phyloP scores from a whole-genome alignment of 2,329 filamentous ascomycete genomes.

The Cordyceps farinosa region DNA sequence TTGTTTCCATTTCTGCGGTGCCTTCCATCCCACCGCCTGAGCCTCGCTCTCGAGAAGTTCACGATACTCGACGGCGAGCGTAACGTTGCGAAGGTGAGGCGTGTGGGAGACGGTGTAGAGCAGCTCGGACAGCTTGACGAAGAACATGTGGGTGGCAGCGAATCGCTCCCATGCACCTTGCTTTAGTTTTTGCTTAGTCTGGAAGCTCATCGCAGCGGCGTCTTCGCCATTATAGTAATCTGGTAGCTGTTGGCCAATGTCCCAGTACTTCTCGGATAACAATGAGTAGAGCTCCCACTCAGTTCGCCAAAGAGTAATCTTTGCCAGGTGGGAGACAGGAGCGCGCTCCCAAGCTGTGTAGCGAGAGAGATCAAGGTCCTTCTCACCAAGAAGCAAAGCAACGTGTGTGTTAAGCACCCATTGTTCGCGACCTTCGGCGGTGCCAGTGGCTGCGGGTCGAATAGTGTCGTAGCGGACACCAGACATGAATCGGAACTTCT shows the following conservation, averaged over 20 bases:
- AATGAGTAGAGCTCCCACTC: constrained; percentile 56
- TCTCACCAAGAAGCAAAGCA: constrained; percentile 61
- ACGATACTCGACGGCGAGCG: constrained; percentile 55
- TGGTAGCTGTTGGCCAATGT: constrained; percentile 51
- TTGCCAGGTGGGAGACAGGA: constrained; percentile 51
- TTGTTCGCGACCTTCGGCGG: constrained; percentile 57
- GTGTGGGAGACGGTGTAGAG: constrained; percentile 56
- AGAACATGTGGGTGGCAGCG: constrained; percentile 59
- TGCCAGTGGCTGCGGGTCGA: constrained; percentile 48
- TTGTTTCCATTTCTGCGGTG: constrained; percentile 54
- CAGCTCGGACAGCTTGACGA: constrained; percentile 60
- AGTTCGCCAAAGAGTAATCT: constrained; percentile 56
- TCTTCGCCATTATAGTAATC: constrained; percentile 48
- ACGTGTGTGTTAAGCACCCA: constrained; percentile 65
- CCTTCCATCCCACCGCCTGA: constrained; percentile 39
- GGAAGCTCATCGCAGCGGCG: constrained; percentile 42
- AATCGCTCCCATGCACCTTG: constrained; percentile 52
- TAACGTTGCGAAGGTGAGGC: constrained; percentile 54
- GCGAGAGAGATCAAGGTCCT: constrained; percentile 56
- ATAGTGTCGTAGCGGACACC: constrained; percentile 65
- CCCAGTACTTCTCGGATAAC: constrained; percentile 46
- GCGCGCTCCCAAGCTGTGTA: constrained; percentile 59
- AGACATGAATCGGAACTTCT: constrained; percentile 54
- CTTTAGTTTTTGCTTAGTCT: constrained; percentile 44
- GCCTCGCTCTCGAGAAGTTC: constrained; percentile 54